Conservation (phyloP, 1,284 basidiomycete genomes). For the Omphalotus olearius region DNA sequence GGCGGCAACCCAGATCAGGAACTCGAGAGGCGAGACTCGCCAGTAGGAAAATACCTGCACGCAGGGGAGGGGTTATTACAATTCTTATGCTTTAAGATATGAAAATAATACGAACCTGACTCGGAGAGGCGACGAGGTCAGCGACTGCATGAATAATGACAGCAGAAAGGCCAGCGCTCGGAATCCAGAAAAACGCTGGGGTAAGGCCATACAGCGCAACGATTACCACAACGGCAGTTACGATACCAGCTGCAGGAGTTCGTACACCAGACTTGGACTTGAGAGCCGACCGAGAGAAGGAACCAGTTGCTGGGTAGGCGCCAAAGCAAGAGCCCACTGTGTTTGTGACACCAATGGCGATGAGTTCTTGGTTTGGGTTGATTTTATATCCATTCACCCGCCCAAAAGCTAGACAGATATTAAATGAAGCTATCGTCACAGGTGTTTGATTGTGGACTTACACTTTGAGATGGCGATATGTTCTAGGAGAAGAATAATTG, state of each 20-base stretch:
- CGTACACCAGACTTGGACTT: constrained; percentile 96
- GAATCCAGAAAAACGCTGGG: constrained; percentile 87
- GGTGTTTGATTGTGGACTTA: constrained; percentile 32
- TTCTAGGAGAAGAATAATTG: constrained; percentile 92
- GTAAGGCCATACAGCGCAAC: constrained; percentile 94
- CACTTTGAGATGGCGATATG: constrained; percentile 96
- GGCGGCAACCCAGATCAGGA: constrained; percentile 85
- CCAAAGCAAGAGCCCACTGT: constrained; percentile 82
- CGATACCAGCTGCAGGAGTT: constrained; percentile 87
- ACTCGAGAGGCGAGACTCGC: constrained; percentile 92
- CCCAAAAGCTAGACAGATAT: constrained; percentile 71
- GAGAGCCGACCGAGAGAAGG: constrained; percentile 95
- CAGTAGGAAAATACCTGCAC: constrained; percentile 83
- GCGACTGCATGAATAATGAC: constrained; percentile 96
- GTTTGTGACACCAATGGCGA: constrained; percentile 97
- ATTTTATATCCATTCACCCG: constrained; percentile 97
- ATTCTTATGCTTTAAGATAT: not conserved
- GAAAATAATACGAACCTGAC: constrained; percentile 42
- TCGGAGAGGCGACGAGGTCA: constrained; percentile 86
- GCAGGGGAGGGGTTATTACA: not conserved
- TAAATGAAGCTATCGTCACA: constrained; percentile 5
- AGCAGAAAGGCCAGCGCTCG: constrained; percentile 77
- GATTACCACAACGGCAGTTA: constrained; percentile 86
- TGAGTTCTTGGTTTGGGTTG: constrained; percentile 94
- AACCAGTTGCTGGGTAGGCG: constrained; percentile 96